Percentiles rank a stretch among this genome's conserved stretches.
These are phyloP conservation scores for Phallus indusiatus DNA, from an alignment of 768 basidiomycete genomes.

Conservation along the genomic window DNA sequence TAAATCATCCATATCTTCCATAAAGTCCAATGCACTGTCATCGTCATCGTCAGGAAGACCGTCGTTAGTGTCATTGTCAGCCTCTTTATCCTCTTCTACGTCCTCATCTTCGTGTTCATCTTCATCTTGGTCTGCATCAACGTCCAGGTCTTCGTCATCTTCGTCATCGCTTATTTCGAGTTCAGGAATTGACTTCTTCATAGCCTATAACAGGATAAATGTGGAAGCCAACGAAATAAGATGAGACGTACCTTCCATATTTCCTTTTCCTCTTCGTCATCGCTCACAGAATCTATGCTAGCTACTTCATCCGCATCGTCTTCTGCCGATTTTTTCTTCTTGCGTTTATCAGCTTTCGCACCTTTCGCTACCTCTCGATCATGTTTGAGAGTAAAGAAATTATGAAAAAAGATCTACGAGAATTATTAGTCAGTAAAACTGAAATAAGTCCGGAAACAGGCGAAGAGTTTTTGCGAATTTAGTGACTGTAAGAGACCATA, in stretches of 20 bases:
- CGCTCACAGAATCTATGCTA: constrained; percentile 16
- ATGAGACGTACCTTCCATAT: constrained; percentile 72
- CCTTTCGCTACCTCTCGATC: constrained; percentile 41
- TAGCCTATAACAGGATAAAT: constrained; percentile 43
- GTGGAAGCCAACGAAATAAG: neutral
- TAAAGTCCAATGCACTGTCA: constrained; percentile 45
- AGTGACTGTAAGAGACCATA: constrained; percentile 23
- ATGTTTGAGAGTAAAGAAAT: constrained; percentile 71
- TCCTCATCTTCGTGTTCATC: constrained; percentile 18
- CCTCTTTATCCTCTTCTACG: constrained; percentile 27
- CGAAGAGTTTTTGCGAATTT: neutral
- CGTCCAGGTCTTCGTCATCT: constrained; percentile 25
- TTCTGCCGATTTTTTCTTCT: constrained; percentile 27
- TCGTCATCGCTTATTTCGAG: constrained; percentile 31
- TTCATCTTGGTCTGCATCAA: constrained; percentile 24
- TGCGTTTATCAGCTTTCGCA: constrained; percentile 38
- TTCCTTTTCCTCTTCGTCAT: constrained; percentile 52
- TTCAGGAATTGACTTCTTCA: constrained; percentile 79
- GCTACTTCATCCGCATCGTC: constrained; percentile 21
- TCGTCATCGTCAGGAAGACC: constrained; percentile 52
- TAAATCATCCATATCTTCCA: constrained; percentile 38
- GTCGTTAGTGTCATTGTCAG: constrained; percentile 56
- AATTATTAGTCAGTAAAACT: neutral
- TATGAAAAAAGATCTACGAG: constrained; percentile 77
- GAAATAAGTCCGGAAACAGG: neutral